Conservation (phyloP, 352 stramenopile genomes). For the Globisporangium takayamanum region DNA sequence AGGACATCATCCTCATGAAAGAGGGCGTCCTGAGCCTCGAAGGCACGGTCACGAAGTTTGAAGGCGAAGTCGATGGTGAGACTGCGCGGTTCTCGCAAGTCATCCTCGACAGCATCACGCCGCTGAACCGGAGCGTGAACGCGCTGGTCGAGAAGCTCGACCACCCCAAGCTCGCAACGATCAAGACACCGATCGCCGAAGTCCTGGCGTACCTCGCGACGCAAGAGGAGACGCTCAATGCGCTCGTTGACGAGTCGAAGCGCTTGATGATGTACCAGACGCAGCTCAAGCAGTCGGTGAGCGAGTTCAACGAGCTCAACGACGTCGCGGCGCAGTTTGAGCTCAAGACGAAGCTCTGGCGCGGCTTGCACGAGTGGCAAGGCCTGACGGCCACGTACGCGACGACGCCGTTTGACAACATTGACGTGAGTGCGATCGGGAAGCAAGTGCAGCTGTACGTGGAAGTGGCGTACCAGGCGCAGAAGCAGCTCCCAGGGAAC, state of each 20-base stretch:
- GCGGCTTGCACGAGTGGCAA: constrained; percentile 80
- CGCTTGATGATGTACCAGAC: constrained; percentile 85
- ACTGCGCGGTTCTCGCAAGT: constrained; percentile 87
- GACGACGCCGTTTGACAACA: constrained; percentile 78
- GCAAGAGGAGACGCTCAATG: constrained; percentile 65
- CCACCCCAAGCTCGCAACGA: constrained; percentile 66
- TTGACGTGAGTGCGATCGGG: constrained; percentile 84
- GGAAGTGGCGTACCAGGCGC: constrained; percentile 81
- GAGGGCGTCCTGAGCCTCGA: constrained; percentile 89
- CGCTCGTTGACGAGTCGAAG: constrained; percentile 78
- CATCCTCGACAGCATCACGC: constrained; percentile 85
- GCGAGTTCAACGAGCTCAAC: constrained; percentile 87
- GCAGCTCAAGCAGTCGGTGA: constrained; percentile 80
- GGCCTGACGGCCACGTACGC: constrained; percentile 69
- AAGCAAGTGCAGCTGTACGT: constrained; percentile 88
- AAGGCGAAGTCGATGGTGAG: constrained; percentile 89
- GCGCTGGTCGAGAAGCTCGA: constrained; percentile 80
- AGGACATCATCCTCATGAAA: constrained; percentile 92
- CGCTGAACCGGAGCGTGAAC: constrained; percentile 62
- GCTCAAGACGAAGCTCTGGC: constrained; percentile 91
- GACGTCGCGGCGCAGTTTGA: constrained; percentile 82
- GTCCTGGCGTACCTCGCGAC: constrained; percentile 64
- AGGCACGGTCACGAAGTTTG: constrained; percentile 82
- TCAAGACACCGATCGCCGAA: constrained; percentile 70
- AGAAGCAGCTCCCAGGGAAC: constrained; percentile 85